Conservation (phyloP, 208 protist genomes). For the Wallacemonas sp. region DNA sequence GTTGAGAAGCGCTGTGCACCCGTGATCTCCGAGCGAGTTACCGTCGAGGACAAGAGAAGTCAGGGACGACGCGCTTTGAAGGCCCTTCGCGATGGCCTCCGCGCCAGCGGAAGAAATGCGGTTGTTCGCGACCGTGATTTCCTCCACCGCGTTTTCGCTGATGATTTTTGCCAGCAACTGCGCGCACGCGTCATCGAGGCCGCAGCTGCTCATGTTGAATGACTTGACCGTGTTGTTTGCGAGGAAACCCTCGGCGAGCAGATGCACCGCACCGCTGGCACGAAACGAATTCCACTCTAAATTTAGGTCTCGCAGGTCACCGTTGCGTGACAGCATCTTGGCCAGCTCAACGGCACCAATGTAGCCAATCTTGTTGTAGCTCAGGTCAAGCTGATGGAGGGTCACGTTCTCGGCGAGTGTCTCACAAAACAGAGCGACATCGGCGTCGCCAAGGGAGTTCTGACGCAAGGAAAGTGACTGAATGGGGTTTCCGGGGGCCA, state of each 20-base stretch:
- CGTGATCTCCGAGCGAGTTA: conserved; percentile 75
- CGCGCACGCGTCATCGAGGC: conserved; percentile 73
- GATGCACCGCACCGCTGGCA: conserved; percentile 39
- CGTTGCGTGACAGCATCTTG: conserved; percentile 74
- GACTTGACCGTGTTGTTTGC: conserved; percentile 90
- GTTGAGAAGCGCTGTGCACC: conserved; percentile 64
- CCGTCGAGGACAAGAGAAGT: conserved; percentile 74
- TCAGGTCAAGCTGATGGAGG: conserved; percentile 77
- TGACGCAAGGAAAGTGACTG: conserved; percentile 56
- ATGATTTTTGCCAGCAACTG: conserved; percentile 72
- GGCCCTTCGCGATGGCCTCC: conserved; percentile 69
- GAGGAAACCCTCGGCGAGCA: conserved; percentile 78
- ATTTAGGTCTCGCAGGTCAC: conserved; percentile 83
- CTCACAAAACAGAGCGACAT: conserved; percentile 66
- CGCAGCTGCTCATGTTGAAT: conserved; percentile 82
- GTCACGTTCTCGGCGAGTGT: conserved; percentile 76
- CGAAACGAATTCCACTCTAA: conserved; percentile 90
- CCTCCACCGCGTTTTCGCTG: conserved; percentile 84
- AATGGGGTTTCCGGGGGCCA: conserved; percentile 48
- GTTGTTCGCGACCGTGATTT: conserved; percentile 90
- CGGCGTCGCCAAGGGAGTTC: conserved; percentile 73
- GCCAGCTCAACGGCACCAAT: conserved; percentile 69
- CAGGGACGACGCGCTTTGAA: conserved; percentile 74
- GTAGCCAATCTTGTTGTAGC: conserved; percentile 85
- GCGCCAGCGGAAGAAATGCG: conserved; percentile 70